Conservation (phyloP, 2,329 filamentous ascomycete genomes). For the Byssochlamys sp. region DNA sequence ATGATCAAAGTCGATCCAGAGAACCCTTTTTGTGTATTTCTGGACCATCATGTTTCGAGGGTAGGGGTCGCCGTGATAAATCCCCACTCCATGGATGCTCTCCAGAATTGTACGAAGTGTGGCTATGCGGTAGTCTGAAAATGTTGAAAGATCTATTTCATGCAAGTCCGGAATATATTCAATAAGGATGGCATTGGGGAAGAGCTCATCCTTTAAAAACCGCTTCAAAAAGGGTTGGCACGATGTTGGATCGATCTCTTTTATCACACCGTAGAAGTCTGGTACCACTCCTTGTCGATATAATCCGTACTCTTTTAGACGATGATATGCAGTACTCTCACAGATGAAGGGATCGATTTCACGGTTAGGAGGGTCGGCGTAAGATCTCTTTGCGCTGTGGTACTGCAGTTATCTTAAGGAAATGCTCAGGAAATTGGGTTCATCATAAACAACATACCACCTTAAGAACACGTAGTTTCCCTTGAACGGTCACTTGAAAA, state of each 20-base stretch:
- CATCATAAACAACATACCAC: slow-evolving; percentile 5
- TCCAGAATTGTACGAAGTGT: slow-evolving; percentile 6
- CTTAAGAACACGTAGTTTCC: slow-evolving; percentile 8
- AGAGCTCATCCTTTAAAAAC: slow-evolving; percentile 9
- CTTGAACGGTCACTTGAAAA: slow-evolving; percentile 7
- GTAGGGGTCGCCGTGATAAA: slow-evolving; percentile 8
- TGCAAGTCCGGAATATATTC: slow-evolving; percentile 10
- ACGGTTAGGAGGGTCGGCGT: slow-evolving; percentile 4
- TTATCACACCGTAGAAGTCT: slow-evolving; percentile 3
- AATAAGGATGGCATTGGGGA: slow-evolving; percentile 9
- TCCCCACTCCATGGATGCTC: slow-evolving; percentile 6
- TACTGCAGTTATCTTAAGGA: slow-evolving; percentile 5
- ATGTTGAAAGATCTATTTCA: slow-evolving; percentile 7
- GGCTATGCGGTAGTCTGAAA: slow-evolving; percentile 2
- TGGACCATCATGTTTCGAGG: slow-evolving; percentile 12
- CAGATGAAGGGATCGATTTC: slow-evolving; percentile 10
- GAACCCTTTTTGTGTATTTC: slow-evolving; percentile 2
- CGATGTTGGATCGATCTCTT: not conserved
- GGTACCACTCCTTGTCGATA: not conserved
- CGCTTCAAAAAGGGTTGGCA: slow-evolving; percentile 1
- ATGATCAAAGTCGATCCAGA: slow-evolving; percentile 11
- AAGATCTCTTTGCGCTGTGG: slow-evolving; percentile 3
- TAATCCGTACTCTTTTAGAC: slow-evolving; percentile 9
- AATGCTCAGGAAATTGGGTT: not conserved
- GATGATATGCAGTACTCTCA: slow-evolving; percentile 10